phyloP scores from a whole-genome alignment of 306 rosid genomes.

The Cyclanthera cordifolia region DNA sequence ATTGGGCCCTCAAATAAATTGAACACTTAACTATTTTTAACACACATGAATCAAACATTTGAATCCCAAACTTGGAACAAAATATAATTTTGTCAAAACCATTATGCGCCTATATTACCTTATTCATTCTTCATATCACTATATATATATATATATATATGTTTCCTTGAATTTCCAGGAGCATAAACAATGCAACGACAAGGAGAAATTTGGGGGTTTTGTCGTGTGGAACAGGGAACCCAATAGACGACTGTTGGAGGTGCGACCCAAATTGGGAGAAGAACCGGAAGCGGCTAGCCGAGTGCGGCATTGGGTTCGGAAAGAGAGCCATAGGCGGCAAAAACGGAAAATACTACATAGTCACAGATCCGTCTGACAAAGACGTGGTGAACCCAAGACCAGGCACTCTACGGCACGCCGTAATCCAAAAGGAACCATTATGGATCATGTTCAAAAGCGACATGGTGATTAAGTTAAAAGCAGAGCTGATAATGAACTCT shows the following conservation, averaged over 20 bases:
- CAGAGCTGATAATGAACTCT: conserved; percentile 73
- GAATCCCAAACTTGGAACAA: too few species aligned
- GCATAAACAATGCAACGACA: conserved; percentile 51
- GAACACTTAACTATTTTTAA: too few species aligned
- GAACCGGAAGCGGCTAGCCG: conserved; percentile 56
- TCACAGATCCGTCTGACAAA: conserved; percentile 49
- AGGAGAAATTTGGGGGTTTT: conserved; percentile 56
- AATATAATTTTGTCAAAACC: too few species aligned
- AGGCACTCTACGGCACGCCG: conserved; percentile 66
- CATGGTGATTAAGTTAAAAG: conserved; percentile 60
- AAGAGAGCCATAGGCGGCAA: conserved; percentile 76
- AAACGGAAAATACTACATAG: conserved; percentile 62
- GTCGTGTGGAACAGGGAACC: conserved; percentile 67
- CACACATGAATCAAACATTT: too few species aligned
- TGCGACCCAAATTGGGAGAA: conserved; percentile 71
- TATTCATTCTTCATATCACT: too few species aligned
- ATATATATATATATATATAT: too few species aligned
- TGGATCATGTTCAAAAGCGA: conserved; percentile 70
- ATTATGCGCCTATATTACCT: too few species aligned
- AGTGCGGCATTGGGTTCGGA: conserved; percentile 77
- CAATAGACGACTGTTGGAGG: conserved; percentile 93
- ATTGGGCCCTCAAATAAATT: too few species aligned
- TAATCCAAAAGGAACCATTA: conserved; percentile 60
- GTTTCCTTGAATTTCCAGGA: conserved; percentile 30
- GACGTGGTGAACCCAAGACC: conserved; percentile 67